A percentile compares a stretch with the other conserved stretches of the same genome.
These are phyloP conservation scores for Euphorbia schlechtendalii DNA, from an alignment of 441 rosid genomes.

Conservation along the genomic window DNA sequence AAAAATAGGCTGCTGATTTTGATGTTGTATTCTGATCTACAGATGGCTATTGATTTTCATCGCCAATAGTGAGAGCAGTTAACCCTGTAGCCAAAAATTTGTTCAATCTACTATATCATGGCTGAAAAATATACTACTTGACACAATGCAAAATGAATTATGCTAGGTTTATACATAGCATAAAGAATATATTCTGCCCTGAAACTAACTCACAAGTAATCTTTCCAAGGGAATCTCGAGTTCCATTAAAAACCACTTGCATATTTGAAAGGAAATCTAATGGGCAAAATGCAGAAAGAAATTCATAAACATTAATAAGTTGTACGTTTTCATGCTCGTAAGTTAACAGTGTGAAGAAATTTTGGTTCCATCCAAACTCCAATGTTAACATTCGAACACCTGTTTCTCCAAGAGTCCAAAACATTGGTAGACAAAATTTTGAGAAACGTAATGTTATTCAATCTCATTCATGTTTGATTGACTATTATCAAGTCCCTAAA, in stretches of 20 bases:
- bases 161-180: background rate
- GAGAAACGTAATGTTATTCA: too few relatives aligned
- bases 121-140: background rate
- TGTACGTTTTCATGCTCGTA: background rate
- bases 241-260: background rate
- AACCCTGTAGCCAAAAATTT: conserved; percentile 6
- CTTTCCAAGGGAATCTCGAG: background rate
- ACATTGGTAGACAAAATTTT: too few relatives aligned
- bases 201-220: background rate
- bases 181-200: background rate
- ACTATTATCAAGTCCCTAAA: too few relatives aligned
- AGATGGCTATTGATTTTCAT: background rate
- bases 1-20: background rate
- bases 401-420: too few relatives aligned
- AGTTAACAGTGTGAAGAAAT: background rate
- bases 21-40: background rate
- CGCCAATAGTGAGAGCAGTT: background rate
- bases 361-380: background rate
- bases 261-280: background rate
- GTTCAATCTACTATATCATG: background rate
- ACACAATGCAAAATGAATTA: background rate
- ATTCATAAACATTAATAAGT: background rate
- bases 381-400: background rate
- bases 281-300: background rate
- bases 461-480: too few relatives aligned